Base-by-base conservation (phyloP, 306 rosid species). In the Vigna trinervia region DNA sequence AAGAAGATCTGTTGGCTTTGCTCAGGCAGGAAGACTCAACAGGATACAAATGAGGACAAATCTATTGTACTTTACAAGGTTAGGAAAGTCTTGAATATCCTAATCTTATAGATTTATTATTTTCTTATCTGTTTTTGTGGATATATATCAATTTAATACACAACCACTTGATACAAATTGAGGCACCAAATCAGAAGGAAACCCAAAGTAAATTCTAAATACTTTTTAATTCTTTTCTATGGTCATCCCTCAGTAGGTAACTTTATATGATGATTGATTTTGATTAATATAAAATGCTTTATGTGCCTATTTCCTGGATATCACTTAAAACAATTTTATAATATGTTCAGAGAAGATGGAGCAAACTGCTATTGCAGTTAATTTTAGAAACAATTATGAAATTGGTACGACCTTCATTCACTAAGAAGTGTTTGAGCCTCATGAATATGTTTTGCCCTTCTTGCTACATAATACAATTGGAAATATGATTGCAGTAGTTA, bases 51-150 rank as follows among this genome's bases (percentile, higher is more conserved):
- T 82, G 93, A 88, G 72, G 97, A 90, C 77, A 92, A 84, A 84
- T 90, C 96, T 68, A 88, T 92, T 78, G 90, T 94, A 62, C 87
- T 92, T 66, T 94, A 89, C 81, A 78, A 84, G 96, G 98, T 94
- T 78, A 50, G 88, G 87, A 62, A 8, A 63, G 58, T 80, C 61
- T 74, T 74, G 69, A 81, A 38, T 75, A 39, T 60, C 69, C 46
- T 72, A 66, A 28, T 54, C 77, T 59, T 69, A 20, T 50, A 74
- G 39, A 17, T 61, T 38, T 65, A 51, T 62, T 34, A 58, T 69
- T 71, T 69, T 76, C 78, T 89, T 57, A 82, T 81, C 17, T 4
- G 53, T 83, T 71, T 85, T 76, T 75, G 46, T 73, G 67, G 48
- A 69, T 62, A n/a, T 76, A 20, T 83, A 62, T 59, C 86, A 90